A percentile compares a stretch with the other conserved stretches of the same genome.
Evolutionary conservation across 2,329 filamentous ascomycete species (phyloP).

Genomic region (Penicillium sp.): DNA sequence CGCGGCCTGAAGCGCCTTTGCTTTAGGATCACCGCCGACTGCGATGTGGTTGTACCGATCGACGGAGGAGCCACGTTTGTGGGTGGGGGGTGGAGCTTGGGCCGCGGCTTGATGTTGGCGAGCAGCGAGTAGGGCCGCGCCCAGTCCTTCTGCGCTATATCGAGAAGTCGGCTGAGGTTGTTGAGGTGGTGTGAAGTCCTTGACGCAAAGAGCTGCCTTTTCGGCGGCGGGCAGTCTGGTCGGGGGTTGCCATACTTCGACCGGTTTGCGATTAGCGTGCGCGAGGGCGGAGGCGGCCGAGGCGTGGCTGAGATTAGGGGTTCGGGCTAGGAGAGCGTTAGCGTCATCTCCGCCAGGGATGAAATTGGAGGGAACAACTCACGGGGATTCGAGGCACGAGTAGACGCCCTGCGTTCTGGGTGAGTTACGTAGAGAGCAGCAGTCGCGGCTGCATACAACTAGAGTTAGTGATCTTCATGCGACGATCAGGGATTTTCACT

Average conservation of each 20-base stretch:
- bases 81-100: conserved; percentile 10
- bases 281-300: conserved; percentile 77
- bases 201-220: conserved; percentile 59
- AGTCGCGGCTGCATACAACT: conserved; percentile 52
- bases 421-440: conserved; percentile 61
- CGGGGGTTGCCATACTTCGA: conserved; percentile 65
- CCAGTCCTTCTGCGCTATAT: conserved; percentile 66
- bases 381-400: conserved; percentile 24
- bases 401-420: conserved; percentile 35
- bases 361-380: conserved; percentile 20
- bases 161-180: conserved; percentile 45
- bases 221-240: conserved; percentile 61
- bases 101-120: conserved; percentile 27
- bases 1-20: conserved; percentile 72
- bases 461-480: conserved; percentile 9
- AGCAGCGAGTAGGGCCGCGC: conserved; percentile 69
- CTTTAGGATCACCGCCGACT: conserved; percentile 52
- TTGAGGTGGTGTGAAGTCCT: conserved; percentile 55
- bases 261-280: conserved; percentile 65
- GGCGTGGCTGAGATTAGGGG: conserved; percentile 56
- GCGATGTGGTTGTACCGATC: conserved; percentile 38
- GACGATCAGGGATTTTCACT: conserved; percentile 17
- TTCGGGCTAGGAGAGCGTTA: conserved; percentile 28
- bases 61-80: conserved; percentile 49
- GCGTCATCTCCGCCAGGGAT: background rate